These are phyloP conservation scores for Penicillium glabrum DNA, from an alignment of 2,329 filamentous ascomycete species.

Conservation along the genomic window DNA sequence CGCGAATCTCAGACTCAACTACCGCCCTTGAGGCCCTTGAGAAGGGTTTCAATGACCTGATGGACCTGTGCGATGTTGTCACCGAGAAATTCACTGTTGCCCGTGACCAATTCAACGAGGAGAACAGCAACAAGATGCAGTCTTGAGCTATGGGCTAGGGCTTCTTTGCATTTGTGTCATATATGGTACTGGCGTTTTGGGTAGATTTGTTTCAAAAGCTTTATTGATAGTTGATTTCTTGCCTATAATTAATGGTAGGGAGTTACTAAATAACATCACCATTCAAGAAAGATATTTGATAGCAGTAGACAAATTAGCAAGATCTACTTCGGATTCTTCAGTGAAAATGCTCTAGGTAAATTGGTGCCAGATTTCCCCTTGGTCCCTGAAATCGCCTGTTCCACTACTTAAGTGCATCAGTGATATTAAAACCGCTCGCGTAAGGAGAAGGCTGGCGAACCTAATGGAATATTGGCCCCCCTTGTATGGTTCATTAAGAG, in stretches of 20 bases:
- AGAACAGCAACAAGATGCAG: slow-evolving; percentile 35
- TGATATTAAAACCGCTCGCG: too few species aligned
- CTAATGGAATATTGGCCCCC: too few species aligned
- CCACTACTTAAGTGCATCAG: too few species aligned
- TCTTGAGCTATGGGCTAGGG: slow-evolving; percentile 18
- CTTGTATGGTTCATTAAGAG: too few species aligned
- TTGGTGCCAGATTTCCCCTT: too few species aligned
- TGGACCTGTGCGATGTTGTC: slow-evolving; percentile 90
- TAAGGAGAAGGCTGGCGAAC: too few species aligned
- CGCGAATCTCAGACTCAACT: slow-evolving; percentile 58
- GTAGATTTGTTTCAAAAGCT: slow-evolving; percentile 1
- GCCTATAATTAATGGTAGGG: neutral
- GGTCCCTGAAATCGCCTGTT: too few species aligned
- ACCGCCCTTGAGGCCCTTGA: slow-evolving; percentile 82
- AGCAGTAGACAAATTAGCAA: too few species aligned
- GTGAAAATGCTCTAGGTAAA: too few species aligned
- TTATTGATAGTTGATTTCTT: neutral
- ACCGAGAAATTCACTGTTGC: slow-evolving; percentile 80
- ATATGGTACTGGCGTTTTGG: slow-evolving; percentile 4
- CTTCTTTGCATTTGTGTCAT: slow-evolving; percentile 1
- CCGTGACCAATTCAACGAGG: slow-evolving; percentile 59
- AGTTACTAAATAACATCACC: neutral
- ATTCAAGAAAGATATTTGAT: too few species aligned
- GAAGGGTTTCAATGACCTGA: slow-evolving; percentile 84
- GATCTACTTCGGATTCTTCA: too few species aligned